Evolutionary conservation across 345 rosid genomes (phyloP).

Genomic region (Syzygium oleosum): DNA sequence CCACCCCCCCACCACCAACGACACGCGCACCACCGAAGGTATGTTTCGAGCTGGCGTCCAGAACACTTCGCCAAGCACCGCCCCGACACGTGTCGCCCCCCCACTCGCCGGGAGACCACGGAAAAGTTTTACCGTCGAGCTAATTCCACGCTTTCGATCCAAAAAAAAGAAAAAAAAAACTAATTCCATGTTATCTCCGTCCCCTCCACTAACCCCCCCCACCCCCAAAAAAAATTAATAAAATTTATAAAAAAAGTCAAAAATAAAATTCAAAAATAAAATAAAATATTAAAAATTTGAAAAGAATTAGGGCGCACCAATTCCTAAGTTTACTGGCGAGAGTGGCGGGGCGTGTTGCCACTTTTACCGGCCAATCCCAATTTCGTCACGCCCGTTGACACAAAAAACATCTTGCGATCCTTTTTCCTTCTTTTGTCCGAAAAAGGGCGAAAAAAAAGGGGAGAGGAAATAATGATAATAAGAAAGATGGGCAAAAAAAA

Average conservation of each 20-base stretch:
- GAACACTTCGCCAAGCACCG: conserved; percentile 5
- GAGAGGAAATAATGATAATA: not conserved
- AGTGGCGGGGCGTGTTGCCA: conserved; percentile 36
- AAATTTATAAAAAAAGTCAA: fast-evolving
- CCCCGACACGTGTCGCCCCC: not conserved
- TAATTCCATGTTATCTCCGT: not conserved
- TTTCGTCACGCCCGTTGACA: conserved; percentile 29
- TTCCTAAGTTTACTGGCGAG: conserved; percentile 18
- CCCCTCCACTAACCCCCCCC: not conserved
- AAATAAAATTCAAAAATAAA: not conserved
- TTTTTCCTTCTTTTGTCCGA: not conserved
- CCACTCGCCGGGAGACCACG: not conserved
- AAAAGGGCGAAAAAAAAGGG: not conserved
- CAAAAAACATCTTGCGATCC: not conserved
- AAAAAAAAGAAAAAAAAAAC: no score
- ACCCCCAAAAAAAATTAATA: not conserved
- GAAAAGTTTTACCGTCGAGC: not conserved
- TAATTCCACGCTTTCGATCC: no score
- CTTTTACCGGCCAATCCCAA: conserved; percentile 19
- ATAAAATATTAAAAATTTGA: not conserved
- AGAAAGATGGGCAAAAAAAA: not conserved
- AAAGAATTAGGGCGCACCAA: conserved; percentile 7
- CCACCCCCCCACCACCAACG: not conserved
- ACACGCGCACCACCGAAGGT: not conserved
- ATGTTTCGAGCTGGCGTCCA: conserved; percentile 31